Percentiles rank a stretch among this genome's conserved stretches.
Conservation (phyloP, 179 eudicot genomes). For the Camellia oleifera region DNA sequence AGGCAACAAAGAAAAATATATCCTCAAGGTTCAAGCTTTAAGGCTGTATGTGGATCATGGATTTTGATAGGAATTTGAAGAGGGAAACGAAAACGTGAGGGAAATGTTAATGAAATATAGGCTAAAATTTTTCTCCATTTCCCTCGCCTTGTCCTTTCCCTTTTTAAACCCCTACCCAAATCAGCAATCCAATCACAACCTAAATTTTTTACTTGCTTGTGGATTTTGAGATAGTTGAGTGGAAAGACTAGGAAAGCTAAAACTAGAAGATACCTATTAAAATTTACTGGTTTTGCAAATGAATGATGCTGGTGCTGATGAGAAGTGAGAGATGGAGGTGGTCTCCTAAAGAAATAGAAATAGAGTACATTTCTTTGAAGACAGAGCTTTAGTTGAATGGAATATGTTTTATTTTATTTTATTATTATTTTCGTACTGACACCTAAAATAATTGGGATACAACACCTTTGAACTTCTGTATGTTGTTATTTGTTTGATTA, state of each 20-base stretch:
- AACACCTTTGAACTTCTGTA: background rate
- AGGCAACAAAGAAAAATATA: too few relatives aligned
- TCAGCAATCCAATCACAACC: too few relatives aligned
- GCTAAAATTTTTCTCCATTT: too few relatives aligned
- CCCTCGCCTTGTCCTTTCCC: too few relatives aligned
- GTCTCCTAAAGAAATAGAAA: background rate
- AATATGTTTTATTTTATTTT: background rate
- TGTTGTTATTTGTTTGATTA: background rate
- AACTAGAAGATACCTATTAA: background rate
- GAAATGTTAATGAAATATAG: too few relatives aligned
- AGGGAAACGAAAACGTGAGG: too few relatives aligned
- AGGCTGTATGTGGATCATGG: too few relatives aligned
- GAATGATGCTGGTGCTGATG: background rate
- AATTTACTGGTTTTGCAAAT: constrained; percentile 5
- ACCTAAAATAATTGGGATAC: background rate
- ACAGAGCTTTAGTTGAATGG: background rate
- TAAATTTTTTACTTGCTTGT: background rate
- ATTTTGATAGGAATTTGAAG: too few relatives aligned
- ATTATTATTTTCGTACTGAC: background rate
- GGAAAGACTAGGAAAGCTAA: background rate
- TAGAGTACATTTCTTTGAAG: background rate
- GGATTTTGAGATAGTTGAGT: constrained; percentile 5
- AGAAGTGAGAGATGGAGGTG: background rate
- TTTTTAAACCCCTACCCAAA: too few relatives aligned
- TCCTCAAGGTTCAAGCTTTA: too few relatives aligned